Base-by-base conservation (phyloP, 2,329 filamentous ascomycete species). In the Emmonsiellopsis sp. region DNA sequence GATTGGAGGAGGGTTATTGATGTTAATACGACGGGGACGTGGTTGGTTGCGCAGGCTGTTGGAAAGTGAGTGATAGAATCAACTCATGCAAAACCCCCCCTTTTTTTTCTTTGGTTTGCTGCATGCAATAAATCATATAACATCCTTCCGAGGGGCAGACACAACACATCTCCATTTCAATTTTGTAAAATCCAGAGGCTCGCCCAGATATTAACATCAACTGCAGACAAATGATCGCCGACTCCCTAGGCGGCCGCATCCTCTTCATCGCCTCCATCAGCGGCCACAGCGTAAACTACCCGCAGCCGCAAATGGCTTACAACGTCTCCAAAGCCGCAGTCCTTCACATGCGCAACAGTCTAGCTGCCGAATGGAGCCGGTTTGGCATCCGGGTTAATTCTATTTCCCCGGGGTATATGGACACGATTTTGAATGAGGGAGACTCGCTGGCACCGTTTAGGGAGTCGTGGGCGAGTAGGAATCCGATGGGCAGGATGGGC, bases 321-420 rank as follows among this genome's bases (percentile, higher is more conserved):
- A 90, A 91, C 59, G 81, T 82, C 1, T 82, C 78, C 58, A 91
- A 91, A 66, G 81, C 84, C 0, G 85, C 80, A 0, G 67, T 90
- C 1, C 60, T 86, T 32, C 78, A 80, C 50, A 66, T 89, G 59
- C 83, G 81, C 49, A 80, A 77, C 58, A 83, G 76, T 37, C 69
- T 90, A 13, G 86, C 86, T 0, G 85, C 83, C 0, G 87, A 91
- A 67, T 90, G 86, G 86, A 83, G 83, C 1, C 69, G 73, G 1
- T 78, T 84, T 63, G 86, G 87, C 0, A 87, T 91, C 56, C 70
- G 84, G 2, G 82, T 86, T 5, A 90, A 91, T 60, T 80, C 76
- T 15, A 76, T 91, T 44, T 82, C 78, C 40, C 87, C 87, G 0
- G 86, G 86, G 0, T 90, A 90, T 61, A 88, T 89, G 82, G 85